Base-by-base conservation (phyloP, 2,329 filamentous ascomycete genomes). In the Penicillium concentricum region DNA sequence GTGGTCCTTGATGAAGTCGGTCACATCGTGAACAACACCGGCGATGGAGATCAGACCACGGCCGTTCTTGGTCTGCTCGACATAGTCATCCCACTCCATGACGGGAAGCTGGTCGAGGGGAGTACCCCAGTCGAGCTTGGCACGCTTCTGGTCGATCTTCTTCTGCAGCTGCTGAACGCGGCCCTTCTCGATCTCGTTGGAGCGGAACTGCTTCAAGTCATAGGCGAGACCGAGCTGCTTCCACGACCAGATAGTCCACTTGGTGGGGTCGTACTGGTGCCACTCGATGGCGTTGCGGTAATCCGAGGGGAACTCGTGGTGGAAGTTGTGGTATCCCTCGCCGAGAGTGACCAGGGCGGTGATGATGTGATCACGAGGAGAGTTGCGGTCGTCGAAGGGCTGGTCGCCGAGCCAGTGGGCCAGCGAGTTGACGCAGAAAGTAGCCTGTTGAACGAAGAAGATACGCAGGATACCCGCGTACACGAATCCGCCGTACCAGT, bases 271-370 rank as follows among this genome's bases (percentile, higher is more conserved):
- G 71, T 95, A 95, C 79, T 95, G 91, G 79, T 87, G 88, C 90
- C 91, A 95, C 77, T 91, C 82, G 66, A 94, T 93, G 60, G 90
- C 91, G 74, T 95, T 95, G 73, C 91, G 90, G 85, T 94, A 95
- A 76, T 95, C 91, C 12, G 90, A 93, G 53, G 91, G 91, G 79
- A 95, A 95, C 76, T 95, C 91, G 82, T 95, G 91, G 79, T 95
- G 91, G 84, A 95, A 95, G 83, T 95, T 95, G 84, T 95, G 91
- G 80, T 95, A 95, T 30, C 91, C 91, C 78, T 92, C 91, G 47
- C 91, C 91, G 22, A 95, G 87, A 42, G 91, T 95, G 66, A 91
- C 87, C 18, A 95, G 79, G 43, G 91, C 91, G 39, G 91, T 95
- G 76, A 95, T 85, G 72, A 93, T 84, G 77, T 95, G 90, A 70